phyloP scores from a whole-genome alignment of 352 stramenopile species.

The Phytophthora gonapodyides region DNA sequence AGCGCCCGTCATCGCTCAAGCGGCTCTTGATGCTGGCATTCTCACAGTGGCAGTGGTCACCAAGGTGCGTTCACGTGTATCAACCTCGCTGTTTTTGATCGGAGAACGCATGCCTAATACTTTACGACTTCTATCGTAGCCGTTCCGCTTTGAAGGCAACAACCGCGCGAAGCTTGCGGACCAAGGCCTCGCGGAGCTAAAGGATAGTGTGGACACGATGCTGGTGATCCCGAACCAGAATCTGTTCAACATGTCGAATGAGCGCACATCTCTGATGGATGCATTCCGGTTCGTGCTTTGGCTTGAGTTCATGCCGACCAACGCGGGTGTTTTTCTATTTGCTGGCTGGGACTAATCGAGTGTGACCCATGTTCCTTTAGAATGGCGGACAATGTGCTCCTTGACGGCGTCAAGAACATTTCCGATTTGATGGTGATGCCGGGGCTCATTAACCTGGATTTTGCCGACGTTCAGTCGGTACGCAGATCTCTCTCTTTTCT shows the following conservation, averaged over 20 bases:
- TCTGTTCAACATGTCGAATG: conserved; percentile 89
- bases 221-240: conserved; percentile 91
- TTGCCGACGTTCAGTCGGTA: conserved; percentile 87
- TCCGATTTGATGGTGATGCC: conserved; percentile 91
- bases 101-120: not conserved
- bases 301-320: too few species aligned
- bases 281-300: conserved; percentile 64
- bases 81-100: not conserved
- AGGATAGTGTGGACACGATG: conserved; percentile 88
- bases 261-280: conserved; percentile 88
- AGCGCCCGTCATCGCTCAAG: conserved; percentile 82
- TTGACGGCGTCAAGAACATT: conserved; percentile 89
- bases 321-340: not conserved
- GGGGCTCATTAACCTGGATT: conserved; percentile 88
- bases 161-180: conserved; percentile 83
- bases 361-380: conserved; percentile 26
- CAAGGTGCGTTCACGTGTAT: conserved; percentile 47
- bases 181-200: conserved; percentile 75
- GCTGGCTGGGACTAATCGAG: too few species aligned
- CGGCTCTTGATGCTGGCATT: conserved; percentile 81
- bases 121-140: conserved; percentile 32
- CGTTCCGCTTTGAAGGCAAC: conserved; percentile 85
- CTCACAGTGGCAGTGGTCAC: conserved; percentile 88
- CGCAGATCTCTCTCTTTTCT: not conserved
- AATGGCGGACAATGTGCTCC: conserved; percentile 83